Base-by-base conservation (phyloP, 805 yeast species). In the Candida sphagnicola region DNA sequence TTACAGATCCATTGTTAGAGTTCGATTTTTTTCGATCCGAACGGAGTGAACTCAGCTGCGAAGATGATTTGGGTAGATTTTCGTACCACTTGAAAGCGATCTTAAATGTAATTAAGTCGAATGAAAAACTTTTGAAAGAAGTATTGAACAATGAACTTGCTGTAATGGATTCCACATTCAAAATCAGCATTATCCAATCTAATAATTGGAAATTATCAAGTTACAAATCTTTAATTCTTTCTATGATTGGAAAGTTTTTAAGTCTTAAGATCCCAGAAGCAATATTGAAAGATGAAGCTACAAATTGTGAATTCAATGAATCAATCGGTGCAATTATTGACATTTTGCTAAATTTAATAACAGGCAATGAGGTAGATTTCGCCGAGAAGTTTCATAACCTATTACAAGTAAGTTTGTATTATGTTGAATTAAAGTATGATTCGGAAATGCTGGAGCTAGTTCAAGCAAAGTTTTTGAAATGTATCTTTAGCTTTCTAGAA, bases 61-160 rank as follows among this genome's bases (percentile, higher is more conserved):
- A 72, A 17, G 85, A 82, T 48, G 96, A 89, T 54, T 64, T 77
- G 36, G 78, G 71, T 2, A 63, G 74, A 16, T 80, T 85, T 47
- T 65, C 78, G 2, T 90, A 89, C 54, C 74, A 82, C 41, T 50
- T 85, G 33, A 67, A 70, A 14, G 66, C 75, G 0, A 49, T 89
- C 5, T 57, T 69, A 5, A 73, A 74, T 30, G 73, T 86, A 1
- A 54, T 87, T 19, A 57, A 56, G 4, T 62, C 76, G 5, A 74
- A 78, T 40, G 54, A 58, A 11, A 64, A 67, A 23, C 47, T 44
- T 4, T 54, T 81, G 21, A 52, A 71, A 26, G 75, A 75, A 5
- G 57, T 74, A 5, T 72, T 85, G 49, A 72, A 69, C 18, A 62
- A 74, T 18, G 90, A 85, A 44, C 55, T 81, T 34, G 78, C 81